Evolutionary conservation across 164 flowering plant species (phyloP).

Genomic region (Pachysandra terminalis): DNA sequence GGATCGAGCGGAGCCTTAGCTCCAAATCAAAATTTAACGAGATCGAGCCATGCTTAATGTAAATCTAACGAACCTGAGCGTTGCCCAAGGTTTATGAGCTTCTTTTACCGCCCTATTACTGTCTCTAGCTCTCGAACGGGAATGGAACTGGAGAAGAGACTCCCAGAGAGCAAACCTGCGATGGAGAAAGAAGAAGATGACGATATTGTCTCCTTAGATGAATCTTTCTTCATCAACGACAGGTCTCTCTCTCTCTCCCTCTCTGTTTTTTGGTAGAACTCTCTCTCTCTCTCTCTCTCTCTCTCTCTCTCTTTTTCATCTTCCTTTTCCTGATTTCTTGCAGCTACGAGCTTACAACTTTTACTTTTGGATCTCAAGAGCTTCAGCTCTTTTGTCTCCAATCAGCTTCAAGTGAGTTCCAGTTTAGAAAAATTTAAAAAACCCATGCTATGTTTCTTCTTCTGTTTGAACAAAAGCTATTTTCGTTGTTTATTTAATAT

Average conservation of each 20-base stretch:
- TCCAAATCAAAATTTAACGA: too few relatives aligned
- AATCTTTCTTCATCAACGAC: conserved; percentile 84
- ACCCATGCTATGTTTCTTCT: too few relatives aligned
- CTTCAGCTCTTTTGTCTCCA: conserved; percentile 76
- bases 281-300: background rate
- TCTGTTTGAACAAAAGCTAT: too few relatives aligned
- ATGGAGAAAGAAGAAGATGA: conserved; percentile 44
- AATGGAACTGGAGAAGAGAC: too few relatives aligned
- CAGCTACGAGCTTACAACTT: conserved; percentile 80
- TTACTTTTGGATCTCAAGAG: conserved; percentile 77
- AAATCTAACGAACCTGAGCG: too few relatives aligned
- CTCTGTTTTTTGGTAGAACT: conserved; percentile 6
- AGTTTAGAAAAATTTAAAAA: background rate
- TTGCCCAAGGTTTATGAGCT: too few relatives aligned
- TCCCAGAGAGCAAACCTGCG: background rate
- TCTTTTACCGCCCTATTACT: too few relatives aligned
- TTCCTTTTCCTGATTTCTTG: conserved; percentile 7
- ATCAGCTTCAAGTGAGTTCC: conserved; percentile 78
- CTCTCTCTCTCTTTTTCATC: conserved; percentile 1
- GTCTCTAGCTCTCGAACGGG: too few relatives aligned
- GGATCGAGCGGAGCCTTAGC: too few relatives aligned
- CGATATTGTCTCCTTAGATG: conserved; percentile 69
- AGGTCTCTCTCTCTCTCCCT: conserved; percentile 31
- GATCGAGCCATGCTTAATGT: too few relatives aligned
- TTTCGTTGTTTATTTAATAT: too few relatives aligned